Conservation (phyloP, 2,329 filamentous ascomycete species). For the Setomelanomma holmii region DNA sequence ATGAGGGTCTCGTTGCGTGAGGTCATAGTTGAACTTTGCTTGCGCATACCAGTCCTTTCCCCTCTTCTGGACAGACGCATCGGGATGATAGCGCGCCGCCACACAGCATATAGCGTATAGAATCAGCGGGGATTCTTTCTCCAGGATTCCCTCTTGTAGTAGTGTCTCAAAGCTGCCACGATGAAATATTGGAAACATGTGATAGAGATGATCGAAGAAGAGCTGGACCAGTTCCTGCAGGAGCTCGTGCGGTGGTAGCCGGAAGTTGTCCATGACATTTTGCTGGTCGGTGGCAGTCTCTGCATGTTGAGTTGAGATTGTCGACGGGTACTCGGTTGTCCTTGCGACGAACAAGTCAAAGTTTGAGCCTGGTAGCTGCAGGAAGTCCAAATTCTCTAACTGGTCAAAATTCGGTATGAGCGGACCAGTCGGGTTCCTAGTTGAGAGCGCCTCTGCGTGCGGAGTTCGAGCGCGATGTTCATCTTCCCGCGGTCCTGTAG, state of each 20-base stretch:
- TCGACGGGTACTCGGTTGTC: slow-evolving; percentile 4
- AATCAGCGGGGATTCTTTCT: slow-evolving; percentile 28
- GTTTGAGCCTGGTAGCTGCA: slow-evolving; percentile 14
- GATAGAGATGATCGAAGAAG: slow-evolving; percentile 35
- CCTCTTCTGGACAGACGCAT: slow-evolving; percentile 22
- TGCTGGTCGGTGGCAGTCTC: slow-evolving; percentile 3
- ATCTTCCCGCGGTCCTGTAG: background rate
- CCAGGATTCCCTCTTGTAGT: slow-evolving; percentile 18
- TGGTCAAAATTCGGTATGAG: background rate
- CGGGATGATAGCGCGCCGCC: slow-evolving; percentile 30
- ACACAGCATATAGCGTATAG: slow-evolving; percentile 37
- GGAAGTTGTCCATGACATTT: slow-evolving; percentile 10
- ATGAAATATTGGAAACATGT: slow-evolving; percentile 39
- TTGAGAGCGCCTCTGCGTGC: background rate
- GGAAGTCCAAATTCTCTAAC: slow-evolving; percentile 4
- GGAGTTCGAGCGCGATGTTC: background rate
- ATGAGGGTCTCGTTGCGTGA: slow-evolving; percentile 24
- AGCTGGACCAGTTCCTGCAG: slow-evolving; percentile 29
- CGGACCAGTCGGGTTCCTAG: background rate
- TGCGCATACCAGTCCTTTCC: slow-evolving; percentile 37
- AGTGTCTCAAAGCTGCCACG: slow-evolving; percentile 22
- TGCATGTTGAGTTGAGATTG: background rate
- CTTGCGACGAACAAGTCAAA: slow-evolving; percentile 11
- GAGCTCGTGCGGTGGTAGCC: slow-evolving; percentile 22
- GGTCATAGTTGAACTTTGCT: slow-evolving; percentile 37